phyloP scores from a whole-genome alignment of 2,329 filamentous ascomycete genomes.

The Botrytis aclada region DNA sequence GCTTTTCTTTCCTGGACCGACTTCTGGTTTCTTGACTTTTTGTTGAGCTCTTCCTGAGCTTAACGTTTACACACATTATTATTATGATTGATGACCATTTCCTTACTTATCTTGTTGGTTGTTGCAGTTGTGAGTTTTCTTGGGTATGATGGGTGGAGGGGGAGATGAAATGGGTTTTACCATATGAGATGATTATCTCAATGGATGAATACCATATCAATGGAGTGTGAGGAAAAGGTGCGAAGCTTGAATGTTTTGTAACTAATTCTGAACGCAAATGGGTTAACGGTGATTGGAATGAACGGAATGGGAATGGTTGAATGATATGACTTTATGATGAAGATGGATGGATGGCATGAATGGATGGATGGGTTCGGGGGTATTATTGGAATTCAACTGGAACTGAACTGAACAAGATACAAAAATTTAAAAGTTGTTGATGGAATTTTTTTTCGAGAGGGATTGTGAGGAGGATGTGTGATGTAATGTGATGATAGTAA shows the following conservation, averaged over 20 bases:
- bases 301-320: background rate
- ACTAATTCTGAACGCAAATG: background rate
- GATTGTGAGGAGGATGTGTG: background rate
- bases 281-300: background rate
- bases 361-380: background rate
- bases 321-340: conserved; percentile 13
- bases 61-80: conserved; percentile 7
- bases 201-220: background rate
- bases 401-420: conserved; percentile 1
- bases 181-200: background rate
- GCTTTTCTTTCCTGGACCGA: background rate
- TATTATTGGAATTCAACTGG: background rate
- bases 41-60: background rate
- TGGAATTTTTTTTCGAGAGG: background rate
- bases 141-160: background rate
- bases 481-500: background rate
- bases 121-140: conserved; percentile 8
- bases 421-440: conserved; percentile 9
- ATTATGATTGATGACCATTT: conserved; percentile 20
- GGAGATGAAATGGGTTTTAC: background rate
- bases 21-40: conserved; percentile 10
- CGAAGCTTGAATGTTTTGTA: conserved; percentile 7
- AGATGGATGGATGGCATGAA: background rate
- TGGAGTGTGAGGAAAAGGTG: background rate
- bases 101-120: background rate